Percentiles rank a stretch among this genome's conserved stretches.
Evolutionary conservation across 176 grass and related monocot genomes (phyloP).

Genomic region (Avena eriantha): DNA sequence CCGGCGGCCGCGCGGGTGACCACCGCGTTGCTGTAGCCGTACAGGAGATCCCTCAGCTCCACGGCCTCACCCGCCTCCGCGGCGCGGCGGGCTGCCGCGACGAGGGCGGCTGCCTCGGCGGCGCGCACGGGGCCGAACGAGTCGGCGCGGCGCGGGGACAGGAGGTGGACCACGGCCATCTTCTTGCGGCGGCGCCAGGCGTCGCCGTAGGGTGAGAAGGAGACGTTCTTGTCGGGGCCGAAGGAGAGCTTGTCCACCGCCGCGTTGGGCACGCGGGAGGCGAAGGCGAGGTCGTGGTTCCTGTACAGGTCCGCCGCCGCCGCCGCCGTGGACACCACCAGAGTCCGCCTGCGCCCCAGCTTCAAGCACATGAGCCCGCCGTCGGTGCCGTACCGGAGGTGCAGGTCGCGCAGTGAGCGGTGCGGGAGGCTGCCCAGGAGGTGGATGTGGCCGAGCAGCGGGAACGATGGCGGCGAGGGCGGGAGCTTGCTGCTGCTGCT

Average conservation of each 20-base stretch:
- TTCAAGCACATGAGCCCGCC: slow-evolving; percentile 54
- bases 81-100: neutral
- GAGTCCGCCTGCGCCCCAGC: slow-evolving; percentile 44
- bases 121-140: slow-evolving; percentile 52
- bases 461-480: slow-evolving; percentile 64
- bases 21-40: slow-evolving; percentile 58
- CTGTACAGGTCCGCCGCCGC: slow-evolving; percentile 55
- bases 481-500: slow-evolving; percentile 47
- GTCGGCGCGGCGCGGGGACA: slow-evolving; percentile 50
- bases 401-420: slow-evolving; percentile 54
- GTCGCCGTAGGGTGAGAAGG: slow-evolving; percentile 65
- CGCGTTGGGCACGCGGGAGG: slow-evolving; percentile 55
- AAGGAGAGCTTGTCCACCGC: slow-evolving; percentile 35
- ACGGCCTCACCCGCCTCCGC: slow-evolving; percentile 38
- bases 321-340: slow-evolving; percentile 59
- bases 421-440: slow-evolving; percentile 52
- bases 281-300: slow-evolving; percentile 75
- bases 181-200: slow-evolving; percentile 67
- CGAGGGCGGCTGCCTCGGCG: slow-evolving; percentile 44
- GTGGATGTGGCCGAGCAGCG: slow-evolving; percentile 65
- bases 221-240: slow-evolving; percentile 41
- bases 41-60: slow-evolving; percentile 53
- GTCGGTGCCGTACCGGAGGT: slow-evolving; percentile 39
- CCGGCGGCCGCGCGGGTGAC: slow-evolving; percentile 53
- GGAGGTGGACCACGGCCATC: slow-evolving; percentile 66